A percentile compares a stretch with the other conserved stretches of the same genome.
phyloP scores from a whole-genome alignment of 805 yeast species.

The Cephaloascus albidus region DNA sequence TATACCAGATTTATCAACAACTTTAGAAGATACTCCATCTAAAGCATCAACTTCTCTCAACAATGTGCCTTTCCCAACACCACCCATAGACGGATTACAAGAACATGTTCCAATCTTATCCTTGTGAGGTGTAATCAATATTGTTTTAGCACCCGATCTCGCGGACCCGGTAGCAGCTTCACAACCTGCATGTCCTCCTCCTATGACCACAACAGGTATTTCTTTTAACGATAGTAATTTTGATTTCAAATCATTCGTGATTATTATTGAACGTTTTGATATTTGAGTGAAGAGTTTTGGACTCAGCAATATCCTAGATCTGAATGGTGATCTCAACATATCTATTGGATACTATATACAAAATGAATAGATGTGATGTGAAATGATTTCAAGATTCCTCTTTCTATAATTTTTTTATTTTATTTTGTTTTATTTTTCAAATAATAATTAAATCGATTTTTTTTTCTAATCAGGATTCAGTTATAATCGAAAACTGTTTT shows the following conservation, averaged over 20 bases:
- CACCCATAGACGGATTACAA: slow-evolving; percentile 97
- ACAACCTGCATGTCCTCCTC: slow-evolving; percentile 99
- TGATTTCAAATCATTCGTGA: slow-evolving; percentile 24
- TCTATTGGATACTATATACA: not conserved
- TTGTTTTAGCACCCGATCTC: slow-evolving; percentile 63
- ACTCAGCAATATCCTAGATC: slow-evolving; percentile 1
- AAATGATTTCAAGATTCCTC: slow-evolving; percentile 10
- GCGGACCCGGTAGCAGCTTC: slow-evolving; percentile 96
- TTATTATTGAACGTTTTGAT: slow-evolving; percentile 5
- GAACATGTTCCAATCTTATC: slow-evolving; percentile 86
- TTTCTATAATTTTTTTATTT: no score
- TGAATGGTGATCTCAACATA: not conserved
- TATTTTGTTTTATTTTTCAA: no score
- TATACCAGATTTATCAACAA: slow-evolving; percentile 91
- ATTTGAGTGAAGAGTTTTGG: no score
- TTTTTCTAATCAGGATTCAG: no score
- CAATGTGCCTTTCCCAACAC: slow-evolving; percentile 94
- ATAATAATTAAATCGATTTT: no score
- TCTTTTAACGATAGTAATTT: slow-evolving; percentile 17
- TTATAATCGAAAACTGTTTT: no score
- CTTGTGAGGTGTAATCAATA: slow-evolving; percentile 68
- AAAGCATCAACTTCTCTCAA: slow-evolving; percentile 91
- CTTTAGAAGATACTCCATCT: slow-evolving; percentile 81
- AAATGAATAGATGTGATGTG: slow-evolving; percentile 13
- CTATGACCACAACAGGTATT: slow-evolving; percentile 76